These are phyloP conservation scores for Pseudocercospora pini-densiflorae DNA, from an alignment of 2,329 filamentous ascomycete genomes.

Conservation along the genomic window DNA sequence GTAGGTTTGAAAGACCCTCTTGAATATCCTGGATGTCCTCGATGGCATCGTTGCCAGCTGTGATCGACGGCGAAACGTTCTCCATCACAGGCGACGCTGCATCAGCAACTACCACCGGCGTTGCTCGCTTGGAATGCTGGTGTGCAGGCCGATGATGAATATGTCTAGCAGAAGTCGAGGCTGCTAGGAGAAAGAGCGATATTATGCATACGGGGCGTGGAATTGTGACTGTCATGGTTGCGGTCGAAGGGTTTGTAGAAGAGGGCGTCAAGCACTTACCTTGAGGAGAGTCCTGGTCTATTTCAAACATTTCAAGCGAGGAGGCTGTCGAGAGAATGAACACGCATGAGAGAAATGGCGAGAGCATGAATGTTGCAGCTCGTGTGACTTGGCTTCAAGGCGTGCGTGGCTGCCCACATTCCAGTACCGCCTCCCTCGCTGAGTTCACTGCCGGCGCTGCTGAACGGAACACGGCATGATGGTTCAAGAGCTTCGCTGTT, in stretches of 20 bases:
- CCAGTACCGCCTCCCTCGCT: slow-evolving; percentile 3
- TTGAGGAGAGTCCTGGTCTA: not conserved
- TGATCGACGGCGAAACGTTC: slow-evolving; percentile 6
- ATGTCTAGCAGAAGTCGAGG: slow-evolving; percentile 6
- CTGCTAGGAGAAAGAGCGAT: not conserved
- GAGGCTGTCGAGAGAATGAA: slow-evolving; percentile 23
- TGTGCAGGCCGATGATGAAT: slow-evolving; percentile 16
- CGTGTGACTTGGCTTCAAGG: slow-evolving; percentile 1
- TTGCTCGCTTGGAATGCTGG: slow-evolving; percentile 10
- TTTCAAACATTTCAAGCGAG: slow-evolving; percentile 6
- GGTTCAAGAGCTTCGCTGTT: no score
- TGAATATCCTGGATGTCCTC: slow-evolving; percentile 28
- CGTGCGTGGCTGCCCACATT: slow-evolving; percentile 13
- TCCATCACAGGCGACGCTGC: not conserved
- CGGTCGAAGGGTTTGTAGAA: not conserved
- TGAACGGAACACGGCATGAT: not conserved
- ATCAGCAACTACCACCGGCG: not conserved
- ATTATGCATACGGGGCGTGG: slow-evolving; percentile 5
- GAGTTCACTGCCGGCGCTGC: not conserved
- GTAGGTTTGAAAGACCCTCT: slow-evolving; percentile 23
- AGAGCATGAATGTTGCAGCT: slow-evolving; percentile 21
- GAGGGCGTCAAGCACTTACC: not conserved
- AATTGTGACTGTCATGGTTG: slow-evolving; percentile 7
- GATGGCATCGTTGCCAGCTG: slow-evolving; percentile 25
- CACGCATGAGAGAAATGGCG: slow-evolving; percentile 13